Base-by-base conservation (phyloP, 106 monocot species). In the Dioscorea zingiberensis region DNA sequence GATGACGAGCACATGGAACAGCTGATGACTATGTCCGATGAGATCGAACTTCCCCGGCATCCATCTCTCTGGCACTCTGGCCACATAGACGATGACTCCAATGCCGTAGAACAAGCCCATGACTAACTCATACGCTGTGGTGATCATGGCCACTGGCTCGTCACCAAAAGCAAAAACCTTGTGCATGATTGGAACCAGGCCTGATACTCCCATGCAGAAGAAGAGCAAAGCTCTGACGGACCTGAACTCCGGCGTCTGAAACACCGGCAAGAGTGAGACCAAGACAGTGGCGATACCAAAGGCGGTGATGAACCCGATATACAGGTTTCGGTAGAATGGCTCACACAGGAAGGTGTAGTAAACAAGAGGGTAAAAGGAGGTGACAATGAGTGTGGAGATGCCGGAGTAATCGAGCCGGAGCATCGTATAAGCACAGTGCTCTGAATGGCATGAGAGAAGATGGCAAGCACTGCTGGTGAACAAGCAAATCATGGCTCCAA, bases 341-440 rank as follows among this genome's bases (percentile, higher is more conserved):
- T 85, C 47, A 68, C 93, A 93, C 14, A 68, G 27, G 73, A 93
- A 93, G 32, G 88, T 60, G 78, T 88, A 93, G 83, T 85, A 93
- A 61, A 89, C 88, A 21, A 79, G 54, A 1, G 85, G 89, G 69
- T 86, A 83, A 80, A 89, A 89, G 58, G 93, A 93, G 67, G 89
- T 86, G 58, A 93, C 89, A 59, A 93, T 89, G 30, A 93, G 71
- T 9, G 75, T 63, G 22, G 89, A 73, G 53, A 89, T 86, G 27
- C 85, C 89, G 47, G 81, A 78, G 66, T 83, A 93, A 75, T 93
- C 69, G 45, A 69, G 56, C 6, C 69, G 69, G 13, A 69, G 69
- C 58, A 69, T 58, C 25, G 58, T 56, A 46, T 69, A 69, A 44
- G 57, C 19, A 3, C 13, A 45, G 1, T 22, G 4, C 56, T 69